phyloP scores from a whole-genome alignment of 1,284 basidiomycete species.

The Singerocomus inundabilis region DNA sequence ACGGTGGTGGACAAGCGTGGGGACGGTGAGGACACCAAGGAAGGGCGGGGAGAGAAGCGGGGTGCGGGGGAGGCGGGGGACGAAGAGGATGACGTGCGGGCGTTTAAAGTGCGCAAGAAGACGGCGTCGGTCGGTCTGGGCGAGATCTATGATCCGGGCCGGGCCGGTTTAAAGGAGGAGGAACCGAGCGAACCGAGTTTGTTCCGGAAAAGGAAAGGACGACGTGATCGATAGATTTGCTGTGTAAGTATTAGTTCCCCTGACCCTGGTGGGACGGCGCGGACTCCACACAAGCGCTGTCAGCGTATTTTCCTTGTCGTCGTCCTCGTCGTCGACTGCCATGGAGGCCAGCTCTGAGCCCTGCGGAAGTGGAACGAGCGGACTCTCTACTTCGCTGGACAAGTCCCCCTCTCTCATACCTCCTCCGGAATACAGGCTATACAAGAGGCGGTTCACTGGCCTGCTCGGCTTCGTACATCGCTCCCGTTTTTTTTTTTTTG shows the following conservation, averaged over 20 bases:
- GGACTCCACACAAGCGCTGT: too few relatives aligned
- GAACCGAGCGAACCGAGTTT: constrained; percentile 14
- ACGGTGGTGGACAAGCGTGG: constrained; percentile 46
- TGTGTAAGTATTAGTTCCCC: too few relatives aligned
- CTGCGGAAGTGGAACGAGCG: too few relatives aligned
- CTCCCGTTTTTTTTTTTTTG: neutral
- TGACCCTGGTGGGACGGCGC: too few relatives aligned
- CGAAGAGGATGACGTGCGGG: constrained; percentile 50
- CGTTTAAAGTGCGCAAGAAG: constrained; percentile 68
- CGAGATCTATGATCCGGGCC: constrained; percentile 70
- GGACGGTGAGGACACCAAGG: neutral
- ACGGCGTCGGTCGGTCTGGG: constrained; percentile 54
- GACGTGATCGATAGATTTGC: too few relatives aligned
- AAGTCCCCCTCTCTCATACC: neutral
- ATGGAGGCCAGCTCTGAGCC: too few relatives aligned
- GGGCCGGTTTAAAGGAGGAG: constrained; percentile 2
- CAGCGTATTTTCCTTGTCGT: too few relatives aligned
- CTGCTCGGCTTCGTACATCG: constrained; percentile 55
- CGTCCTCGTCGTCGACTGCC: too few relatives aligned
- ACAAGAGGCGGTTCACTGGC: constrained; percentile 66
- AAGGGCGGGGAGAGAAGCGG: constrained; percentile 14
- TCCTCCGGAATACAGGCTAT: constrained; percentile 49
- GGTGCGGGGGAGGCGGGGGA: neutral
- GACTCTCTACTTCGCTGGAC: neutral
- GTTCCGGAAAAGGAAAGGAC: constrained; percentile 24